Evolutionary conservation across 805 yeast species (phyloP).

Genomic region (Candida koratica): DNA sequence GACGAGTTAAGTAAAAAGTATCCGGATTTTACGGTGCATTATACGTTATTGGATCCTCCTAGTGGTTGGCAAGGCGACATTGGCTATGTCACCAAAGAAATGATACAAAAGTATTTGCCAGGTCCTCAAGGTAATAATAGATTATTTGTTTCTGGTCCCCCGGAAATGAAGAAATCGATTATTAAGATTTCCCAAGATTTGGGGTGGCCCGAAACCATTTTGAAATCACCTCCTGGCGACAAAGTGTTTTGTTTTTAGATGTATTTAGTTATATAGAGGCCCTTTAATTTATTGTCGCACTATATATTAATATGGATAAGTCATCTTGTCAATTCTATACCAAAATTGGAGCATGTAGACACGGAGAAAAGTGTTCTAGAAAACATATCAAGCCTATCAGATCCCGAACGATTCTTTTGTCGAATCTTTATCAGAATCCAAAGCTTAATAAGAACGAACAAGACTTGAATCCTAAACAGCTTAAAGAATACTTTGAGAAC

Average conservation of each 20-base stretch:
- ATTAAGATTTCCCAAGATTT: constrained; percentile 49
- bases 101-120: constrained; percentile 54
- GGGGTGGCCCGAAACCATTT: constrained; percentile 55
- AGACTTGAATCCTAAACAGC: constrained; percentile 30
- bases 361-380: constrained; percentile 83
- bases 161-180: constrained; percentile 57
- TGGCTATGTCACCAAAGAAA: constrained; percentile 60
- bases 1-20: constrained; percentile 64
- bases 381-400: constrained; percentile 62
- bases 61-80: constrained; percentile 51
- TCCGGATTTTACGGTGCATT: constrained; percentile 59
- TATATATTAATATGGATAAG: neutral
- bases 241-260: constrained; percentile 51
- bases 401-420: constrained; percentile 62
- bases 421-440: constrained; percentile 65
- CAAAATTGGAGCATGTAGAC: constrained; percentile 90
- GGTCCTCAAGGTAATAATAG: constrained; percentile 45
- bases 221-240: constrained; percentile 46
- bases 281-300: neutral
- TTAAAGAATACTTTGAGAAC: constrained; percentile 50
- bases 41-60: constrained; percentile 49
- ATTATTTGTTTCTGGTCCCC: constrained; percentile 72
- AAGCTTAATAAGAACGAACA: constrained; percentile 35
- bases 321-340: constrained; percentile 55
- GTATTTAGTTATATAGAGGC: neutral